A percentile compares a stretch with the other conserved stretches of the same genome.
Evolutionary conservation across 2,329 filamentous ascomycete genomes (phyloP).

Genomic region (Alternaria arbusti): DNA sequence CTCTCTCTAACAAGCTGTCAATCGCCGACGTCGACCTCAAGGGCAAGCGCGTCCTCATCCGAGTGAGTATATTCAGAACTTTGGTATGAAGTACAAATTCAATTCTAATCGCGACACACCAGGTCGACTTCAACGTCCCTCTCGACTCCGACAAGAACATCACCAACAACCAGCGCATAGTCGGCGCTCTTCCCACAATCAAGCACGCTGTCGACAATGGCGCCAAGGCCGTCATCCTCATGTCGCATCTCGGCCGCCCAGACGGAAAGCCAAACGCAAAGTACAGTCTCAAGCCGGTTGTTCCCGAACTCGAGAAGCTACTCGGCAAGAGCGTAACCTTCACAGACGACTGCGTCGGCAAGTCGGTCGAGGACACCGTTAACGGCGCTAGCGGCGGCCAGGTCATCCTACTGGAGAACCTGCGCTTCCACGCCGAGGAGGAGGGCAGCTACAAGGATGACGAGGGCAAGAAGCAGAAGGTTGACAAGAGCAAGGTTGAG

Average conservation of each 20-base stretch:
- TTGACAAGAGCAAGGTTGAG: constrained; percentile 89
- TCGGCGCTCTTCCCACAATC: constrained; percentile 92
- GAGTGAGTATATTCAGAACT: constrained; percentile 66
- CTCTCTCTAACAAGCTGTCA: constrained; percentile 97
- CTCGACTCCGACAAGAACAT: constrained; percentile 91
- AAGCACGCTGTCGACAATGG: constrained; percentile 90
- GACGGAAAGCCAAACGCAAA: constrained; percentile 89
- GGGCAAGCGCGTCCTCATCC: constrained; percentile 97
- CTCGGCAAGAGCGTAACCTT: constrained; percentile 85
- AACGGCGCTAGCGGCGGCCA: constrained; percentile 81
- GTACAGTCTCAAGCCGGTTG: constrained; percentile 93
- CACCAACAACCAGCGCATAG: constrained; percentile 98
- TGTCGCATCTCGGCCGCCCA: constrained; percentile 97
- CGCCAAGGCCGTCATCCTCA: constrained; percentile 91
- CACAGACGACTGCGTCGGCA: constrained; percentile 87
- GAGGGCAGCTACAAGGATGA: constrained; percentile 95
- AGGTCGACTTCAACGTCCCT: constrained; percentile 99
- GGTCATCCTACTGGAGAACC: constrained; percentile 92
- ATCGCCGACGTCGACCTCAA: constrained; percentile 97
- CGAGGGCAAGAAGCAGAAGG: constrained; percentile 97
- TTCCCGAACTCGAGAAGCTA: constrained; percentile 89
- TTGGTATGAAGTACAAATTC: not conserved
- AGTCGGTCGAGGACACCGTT: constrained; percentile 87
- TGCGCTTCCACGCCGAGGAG: constrained; percentile 98
- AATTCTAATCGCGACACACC: constrained; percentile 19